Evolutionary conservation across 1,139 yeast genomes (phyloP).

Genomic region (Eremothecium coryli): DNA sequence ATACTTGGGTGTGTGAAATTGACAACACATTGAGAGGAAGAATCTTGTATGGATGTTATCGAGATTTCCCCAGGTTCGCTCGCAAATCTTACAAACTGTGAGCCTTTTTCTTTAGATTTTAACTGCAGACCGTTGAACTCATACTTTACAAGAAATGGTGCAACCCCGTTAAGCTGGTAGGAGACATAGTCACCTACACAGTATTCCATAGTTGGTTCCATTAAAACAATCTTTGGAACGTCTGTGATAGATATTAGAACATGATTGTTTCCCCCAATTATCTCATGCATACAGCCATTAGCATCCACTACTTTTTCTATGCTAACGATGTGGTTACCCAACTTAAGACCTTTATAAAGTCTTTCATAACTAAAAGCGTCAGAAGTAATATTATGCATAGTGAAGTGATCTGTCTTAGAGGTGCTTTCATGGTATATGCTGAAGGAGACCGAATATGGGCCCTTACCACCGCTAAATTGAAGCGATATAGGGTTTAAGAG

Average conservation of each 20-base stretch:
- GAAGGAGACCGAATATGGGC: constrained; percentile 55
- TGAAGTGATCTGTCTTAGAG: constrained; percentile 38
- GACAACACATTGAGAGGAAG: constrained; percentile 66
- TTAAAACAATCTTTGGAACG: constrained; percentile 54
- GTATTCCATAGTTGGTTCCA: constrained; percentile 39
- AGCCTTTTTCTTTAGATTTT: constrained; percentile 47
- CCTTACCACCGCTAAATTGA: constrained; percentile 41
- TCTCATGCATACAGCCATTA: constrained; percentile 54
- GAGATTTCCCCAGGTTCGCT: constrained; percentile 68
- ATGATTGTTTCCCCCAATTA: constrained; percentile 34
- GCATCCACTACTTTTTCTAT: constrained; percentile 53
- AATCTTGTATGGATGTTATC: constrained; percentile 64
- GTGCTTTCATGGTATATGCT: constrained; percentile 45
- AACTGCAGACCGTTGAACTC: constrained; percentile 57
- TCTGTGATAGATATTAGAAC: constrained; percentile 53
- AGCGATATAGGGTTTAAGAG: constrained; percentile 48
- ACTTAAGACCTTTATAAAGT: constrained; percentile 37
- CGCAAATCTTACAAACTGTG: constrained; percentile 63
- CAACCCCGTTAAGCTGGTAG: constrained; percentile 64
- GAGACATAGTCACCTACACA: constrained; percentile 91
- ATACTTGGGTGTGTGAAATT: constrained; percentile 39
- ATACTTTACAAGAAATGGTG: constrained; percentile 72
- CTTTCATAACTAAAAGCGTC: constrained; percentile 31
- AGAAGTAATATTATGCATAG: constrained; percentile 31
- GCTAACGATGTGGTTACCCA: constrained; percentile 50